Conservation (phyloP, 2,329 filamentous ascomycete genomes). For the Coniochaeta sp. region DNA sequence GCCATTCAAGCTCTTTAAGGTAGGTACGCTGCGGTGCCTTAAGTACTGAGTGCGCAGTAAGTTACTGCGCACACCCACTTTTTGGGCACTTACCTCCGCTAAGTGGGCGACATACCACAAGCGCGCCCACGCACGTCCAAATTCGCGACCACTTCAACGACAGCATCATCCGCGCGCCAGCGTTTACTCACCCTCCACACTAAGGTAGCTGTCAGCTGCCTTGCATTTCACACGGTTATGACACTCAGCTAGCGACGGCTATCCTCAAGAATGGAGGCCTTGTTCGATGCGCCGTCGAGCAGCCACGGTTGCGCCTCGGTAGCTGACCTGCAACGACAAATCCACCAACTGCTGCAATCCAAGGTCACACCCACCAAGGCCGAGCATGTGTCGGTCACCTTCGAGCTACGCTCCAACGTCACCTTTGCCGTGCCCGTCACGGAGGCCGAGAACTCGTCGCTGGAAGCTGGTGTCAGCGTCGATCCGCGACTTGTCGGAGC, state of each 20-base stretch:
- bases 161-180: background rate
- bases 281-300: background rate
- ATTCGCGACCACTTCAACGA: background rate
- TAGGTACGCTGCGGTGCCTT: too few species aligned
- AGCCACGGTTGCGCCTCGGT: constrained; percentile 24
- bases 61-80: background rate
- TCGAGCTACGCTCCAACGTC: constrained; percentile 37
- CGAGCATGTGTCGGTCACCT: constrained; percentile 37
- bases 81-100: background rate
- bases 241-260: background rate
- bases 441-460: constrained; percentile 26
- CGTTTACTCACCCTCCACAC: background rate
- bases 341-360: constrained; percentile 30
- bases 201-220: too few species aligned
- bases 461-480: constrained; percentile 16
- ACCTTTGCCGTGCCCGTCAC: constrained; percentile 32
- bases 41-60: too few species aligned
- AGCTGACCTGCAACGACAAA: constrained; percentile 38
- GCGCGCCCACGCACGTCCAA: too few species aligned
- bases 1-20: too few species aligned
- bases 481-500: constrained; percentile 26
- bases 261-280: background rate
- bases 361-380: constrained; percentile 41
- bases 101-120: background rate
- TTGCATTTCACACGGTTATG: background rate